A percentile compares a stretch with the other conserved stretches of the same genome.
These are phyloP conservation scores for Orbilia oligospora DNA, from an alignment of 2,329 filamentous ascomycete genomes.

Conservation along the genomic window DNA sequence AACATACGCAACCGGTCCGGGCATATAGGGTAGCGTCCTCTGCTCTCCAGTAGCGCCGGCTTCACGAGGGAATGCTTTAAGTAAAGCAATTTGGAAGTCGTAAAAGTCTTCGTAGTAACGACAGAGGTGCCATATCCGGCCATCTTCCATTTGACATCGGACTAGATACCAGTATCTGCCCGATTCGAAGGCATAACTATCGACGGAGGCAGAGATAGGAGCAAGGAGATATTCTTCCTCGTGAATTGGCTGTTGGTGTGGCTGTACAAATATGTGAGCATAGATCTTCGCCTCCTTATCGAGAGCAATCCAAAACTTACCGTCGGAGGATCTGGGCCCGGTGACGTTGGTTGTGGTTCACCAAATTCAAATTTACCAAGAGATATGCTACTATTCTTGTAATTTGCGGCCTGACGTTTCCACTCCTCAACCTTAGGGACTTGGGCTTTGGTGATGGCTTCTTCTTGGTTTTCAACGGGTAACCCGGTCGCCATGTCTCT, in stretches of 20 bases:
- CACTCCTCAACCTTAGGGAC: slow-evolving; percentile 97
- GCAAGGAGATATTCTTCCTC: slow-evolving; percentile 72
- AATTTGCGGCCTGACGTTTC: slow-evolving; percentile 99
- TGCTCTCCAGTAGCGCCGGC: slow-evolving; percentile 84
- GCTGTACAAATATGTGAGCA: neutral
- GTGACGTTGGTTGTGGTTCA: slow-evolving; percentile 62
- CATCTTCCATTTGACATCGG: slow-evolving; percentile 90
- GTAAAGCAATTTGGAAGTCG: slow-evolving; percentile 95
- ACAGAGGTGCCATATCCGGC: slow-evolving; percentile 90
- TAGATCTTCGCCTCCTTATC: neutral
- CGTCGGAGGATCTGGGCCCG: slow-evolving; percentile 26
- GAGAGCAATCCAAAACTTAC: slow-evolving; percentile 65
- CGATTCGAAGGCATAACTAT: slow-evolving; percentile 93
- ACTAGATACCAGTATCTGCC: slow-evolving; percentile 99
- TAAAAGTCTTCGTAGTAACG: slow-evolving; percentile 99
- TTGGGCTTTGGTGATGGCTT: slow-evolving; percentile 87
- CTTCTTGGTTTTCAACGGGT: slow-evolving; percentile 83
- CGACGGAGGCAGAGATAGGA: slow-evolving; percentile 86
- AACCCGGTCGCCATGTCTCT: slow-evolving; percentile 91
- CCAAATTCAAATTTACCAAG: slow-evolving; percentile 86
- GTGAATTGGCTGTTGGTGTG: slow-evolving; percentile 63
- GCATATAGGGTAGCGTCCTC: slow-evolving; percentile 94
- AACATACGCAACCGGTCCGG: slow-evolving; percentile 95
- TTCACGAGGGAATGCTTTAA: slow-evolving; percentile 91
- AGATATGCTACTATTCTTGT: slow-evolving; percentile 99